These are phyloP conservation scores for Candida maris DNA, from an alignment of 805 yeast species.

Conservation along the genomic window DNA sequence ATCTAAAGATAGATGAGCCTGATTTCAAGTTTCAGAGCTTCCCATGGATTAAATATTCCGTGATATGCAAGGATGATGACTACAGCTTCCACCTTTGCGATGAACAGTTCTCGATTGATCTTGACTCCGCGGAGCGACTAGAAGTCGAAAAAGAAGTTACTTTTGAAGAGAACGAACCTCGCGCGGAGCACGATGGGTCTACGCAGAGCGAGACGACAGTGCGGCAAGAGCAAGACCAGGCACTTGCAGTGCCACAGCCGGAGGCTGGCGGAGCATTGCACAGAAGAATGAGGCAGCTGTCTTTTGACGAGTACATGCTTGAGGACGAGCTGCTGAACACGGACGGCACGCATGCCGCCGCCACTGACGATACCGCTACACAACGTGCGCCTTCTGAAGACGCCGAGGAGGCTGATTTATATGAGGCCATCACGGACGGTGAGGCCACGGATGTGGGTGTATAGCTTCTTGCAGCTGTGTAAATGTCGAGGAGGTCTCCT, in stretches of 20 bases:
- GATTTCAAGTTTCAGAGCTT: constrained; percentile 55
- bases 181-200: too few species aligned
- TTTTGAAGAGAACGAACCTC: constrained; percentile 28
- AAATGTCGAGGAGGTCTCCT: too few species aligned
- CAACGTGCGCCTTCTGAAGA: neutral
- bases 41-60: constrained; percentile 73
- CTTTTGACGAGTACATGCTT: constrained; percentile 29
- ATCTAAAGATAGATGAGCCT: constrained; percentile 62
- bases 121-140: constrained; percentile 3
- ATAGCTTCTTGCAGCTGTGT: too few species aligned
- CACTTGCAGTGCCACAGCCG: too few species aligned
- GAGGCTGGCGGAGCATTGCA: too few species aligned
- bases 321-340: constrained; percentile 7
- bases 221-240: too few species aligned
- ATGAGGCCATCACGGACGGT: constrained; percentile 5
- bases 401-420: constrained; percentile 1
- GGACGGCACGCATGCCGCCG: neutral
- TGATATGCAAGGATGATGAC: constrained; percentile 32
- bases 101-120: constrained; percentile 19
- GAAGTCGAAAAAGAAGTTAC: constrained; percentile 3
- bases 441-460: too few species aligned
- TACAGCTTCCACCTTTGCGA: constrained; percentile 27
- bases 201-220: too few species aligned
- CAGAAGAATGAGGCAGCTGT: too few species aligned
- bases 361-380: constrained; percentile 2